Evolutionary conservation across 2,329 filamentous ascomycete species (phyloP), one percentile per base, ranked within the genome.

Genomic region (Aureobasidium sp.): DNA sequence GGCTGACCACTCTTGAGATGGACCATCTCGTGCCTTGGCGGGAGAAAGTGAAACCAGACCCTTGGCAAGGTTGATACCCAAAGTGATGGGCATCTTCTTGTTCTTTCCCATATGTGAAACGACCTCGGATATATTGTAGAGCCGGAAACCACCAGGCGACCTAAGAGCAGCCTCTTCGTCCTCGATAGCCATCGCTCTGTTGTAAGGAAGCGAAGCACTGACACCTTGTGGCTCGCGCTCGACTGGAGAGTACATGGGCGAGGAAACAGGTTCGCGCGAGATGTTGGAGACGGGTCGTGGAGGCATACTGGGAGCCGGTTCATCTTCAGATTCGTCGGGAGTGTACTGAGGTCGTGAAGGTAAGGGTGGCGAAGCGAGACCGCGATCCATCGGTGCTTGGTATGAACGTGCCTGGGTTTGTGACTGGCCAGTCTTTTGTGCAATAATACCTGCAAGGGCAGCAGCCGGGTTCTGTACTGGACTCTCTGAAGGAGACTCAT

Each of bases 111-210:
- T 92, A 48, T 94, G 85, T n/a, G 91, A 93, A 5, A 96, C 85
- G 89, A 96, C 96, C 76, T 97, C 93, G 72, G 92, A 96, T 69
- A 97, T 92, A 69, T 96, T 97, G 76, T 97, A 97, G 74, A 97
- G 81, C 71, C 95, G 92, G 71, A 92, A 97, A 2, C 90, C 90
- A 21, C 90, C 89, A 5, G 90, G 89, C 2, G 87, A 86, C 34
- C 68, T 67, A 14, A 74, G 68, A 1, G 71, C 64, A 29, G 79
- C 77, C 3, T 82, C 77, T 54, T 80, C 76, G 59, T 77, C 74
- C 36, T 67, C 65, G 61, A 77, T 34, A 44, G 62, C 67, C 30
- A 76, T 72, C 53, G 75, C 74, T 68, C 82, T 71, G 66, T 81
- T 83, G 67, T 81, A 79, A 8, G 83, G 82, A 32, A 82, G 82